Base-by-base conservation (phyloP, 768 basidiomycete species). In the Mycena floridula region DNA sequence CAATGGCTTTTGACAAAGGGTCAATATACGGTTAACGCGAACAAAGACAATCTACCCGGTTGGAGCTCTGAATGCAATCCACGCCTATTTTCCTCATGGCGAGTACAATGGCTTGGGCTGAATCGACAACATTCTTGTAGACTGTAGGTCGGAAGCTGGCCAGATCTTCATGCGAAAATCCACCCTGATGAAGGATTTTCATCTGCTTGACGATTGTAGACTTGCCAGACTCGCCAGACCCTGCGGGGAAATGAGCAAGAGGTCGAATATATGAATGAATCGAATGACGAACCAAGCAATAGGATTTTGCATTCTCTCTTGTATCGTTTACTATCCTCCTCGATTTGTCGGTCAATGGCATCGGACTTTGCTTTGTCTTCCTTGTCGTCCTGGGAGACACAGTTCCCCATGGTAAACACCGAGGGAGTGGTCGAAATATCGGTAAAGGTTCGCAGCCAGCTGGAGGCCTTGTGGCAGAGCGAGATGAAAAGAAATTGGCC, bases 121-220 rank as follows among this genome's bases (percentile, higher is more conserved):
- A 88, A 51, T 97, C 94, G 49, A 95, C 70, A 4, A 94, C 81
- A 61, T 95, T 88, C 54, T 81, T 81, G 65, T 85, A 91, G 39
- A 98, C 82, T 24, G 84, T 82, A 0, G 82, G 76, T 16, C 85
- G 73, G 68, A 80, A 95, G 3, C 79, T 73, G 48, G 82, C 70
- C 22, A 91, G 78, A 60, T 96, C 92, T 0, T 85, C 76, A 7
- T 66, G 63, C 2, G 82, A 78, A 65, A 92, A 98, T 11, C 94
- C 94, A 49, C 84, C 81, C 61, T 95, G 89, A 61, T 98, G 89
- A 40, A 97, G 93, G 46, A 97, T 94, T 74, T 95, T 96, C 93
- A 98, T 96, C 64, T 98, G 94, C 61, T 98, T 97, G 26, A 96
- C 92, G 51, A 98, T 91, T 0, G 94, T 98, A 4, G 81, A 84